Base-by-base conservation (phyloP, 2,329 filamentous ascomycete genomes). In the Pseudogymnoascus sp. region DNA sequence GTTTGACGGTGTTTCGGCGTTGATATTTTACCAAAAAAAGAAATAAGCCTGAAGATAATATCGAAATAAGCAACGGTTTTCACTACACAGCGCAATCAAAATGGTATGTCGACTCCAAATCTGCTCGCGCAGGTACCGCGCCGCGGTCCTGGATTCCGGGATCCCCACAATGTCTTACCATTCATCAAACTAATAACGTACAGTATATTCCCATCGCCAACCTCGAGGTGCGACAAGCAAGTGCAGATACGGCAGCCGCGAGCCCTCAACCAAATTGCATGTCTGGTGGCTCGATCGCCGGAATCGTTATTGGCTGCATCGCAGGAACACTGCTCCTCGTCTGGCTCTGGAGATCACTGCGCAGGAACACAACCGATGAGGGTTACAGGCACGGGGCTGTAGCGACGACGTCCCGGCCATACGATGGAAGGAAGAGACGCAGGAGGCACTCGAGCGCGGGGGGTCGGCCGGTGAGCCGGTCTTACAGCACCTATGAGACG, bases 221-320 rank as follows among this genome's bases (percentile, higher is more conserved):
- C 50, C 50, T 56, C 26, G 50, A 56, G 50, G 50, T 56, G 26
- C 50, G 50, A 56, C 50, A 56, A 56, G 50, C 50, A 7, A 6
- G 26, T 33, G 50, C 28, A 19, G 50, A 56, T 6, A 8, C 16
- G 16, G 50, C 50, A 31, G 50, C 50, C n/a, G 26, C 50, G n/a
- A 56, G 50, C n/a, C 50, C 50, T 56, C 50, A 56, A 33, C 50
- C 50, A 12, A 56, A 62, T 6, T 62, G 60, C 50, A 43, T 62
- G 19, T 33, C 60, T 12, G 60, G 60, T 12, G 60, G 60, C 8
- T 43, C 60, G 11, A 62, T 62, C 5, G 60, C 60, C 8, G 60
- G 60, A 8, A 62, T 62, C 6, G 60, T 62, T 22, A 62, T 62
- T 24, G 60, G 60, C 60, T 62, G 60, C 10, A 62, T 62, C 41